Percentiles rank a stretch among this genome's conserved stretches.
These are phyloP conservation scores for Hymenoscyphus albidus DNA, from an alignment of 2,329 filamentous ascomycete species.

Conservation along the genomic window DNA sequence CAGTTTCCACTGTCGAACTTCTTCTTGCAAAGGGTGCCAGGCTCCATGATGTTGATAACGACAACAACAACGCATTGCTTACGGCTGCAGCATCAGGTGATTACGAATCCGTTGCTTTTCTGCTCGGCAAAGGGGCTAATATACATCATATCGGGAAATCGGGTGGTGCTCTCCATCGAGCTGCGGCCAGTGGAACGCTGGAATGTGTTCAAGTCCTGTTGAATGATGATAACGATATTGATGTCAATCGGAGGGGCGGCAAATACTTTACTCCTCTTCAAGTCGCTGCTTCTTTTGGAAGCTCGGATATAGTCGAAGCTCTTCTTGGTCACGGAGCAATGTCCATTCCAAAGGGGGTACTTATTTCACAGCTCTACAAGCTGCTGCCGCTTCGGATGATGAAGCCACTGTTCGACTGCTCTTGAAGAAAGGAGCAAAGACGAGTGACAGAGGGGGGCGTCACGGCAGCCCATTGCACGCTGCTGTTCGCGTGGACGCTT, in stretches of 20 bases:
- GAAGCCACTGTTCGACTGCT: background rate
- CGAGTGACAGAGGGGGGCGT: background rate
- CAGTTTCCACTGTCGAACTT: background rate
- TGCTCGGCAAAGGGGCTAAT: conserved; percentile 2
- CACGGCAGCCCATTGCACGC: background rate
- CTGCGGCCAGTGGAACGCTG: background rate
- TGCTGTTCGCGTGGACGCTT: background rate
- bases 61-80: background rate
- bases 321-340: conserved; percentile 5
- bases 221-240: conserved; percentile 3
- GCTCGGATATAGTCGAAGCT: background rate
- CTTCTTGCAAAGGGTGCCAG: background rate
- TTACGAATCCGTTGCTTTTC: background rate
- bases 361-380: conserved; percentile 9
- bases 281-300: background rate
- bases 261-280: background rate
- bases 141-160: conserved; percentile 7
- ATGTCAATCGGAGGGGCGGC: conserved; percentile 5
- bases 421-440: conserved; percentile 2
- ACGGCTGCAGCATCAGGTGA: background rate
- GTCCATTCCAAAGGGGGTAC: conserved; percentile 5
- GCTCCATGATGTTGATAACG: conserved; percentile 2
- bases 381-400: background rate
- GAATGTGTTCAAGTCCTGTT: background rate
- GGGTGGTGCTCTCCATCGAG: conserved; percentile 2